Percentiles rank a stretch among this genome's conserved stretches.
Evolutionary conservation across 441 rosid genomes (phyloP).

Genomic region (Aquilaria agallochum): DNA sequence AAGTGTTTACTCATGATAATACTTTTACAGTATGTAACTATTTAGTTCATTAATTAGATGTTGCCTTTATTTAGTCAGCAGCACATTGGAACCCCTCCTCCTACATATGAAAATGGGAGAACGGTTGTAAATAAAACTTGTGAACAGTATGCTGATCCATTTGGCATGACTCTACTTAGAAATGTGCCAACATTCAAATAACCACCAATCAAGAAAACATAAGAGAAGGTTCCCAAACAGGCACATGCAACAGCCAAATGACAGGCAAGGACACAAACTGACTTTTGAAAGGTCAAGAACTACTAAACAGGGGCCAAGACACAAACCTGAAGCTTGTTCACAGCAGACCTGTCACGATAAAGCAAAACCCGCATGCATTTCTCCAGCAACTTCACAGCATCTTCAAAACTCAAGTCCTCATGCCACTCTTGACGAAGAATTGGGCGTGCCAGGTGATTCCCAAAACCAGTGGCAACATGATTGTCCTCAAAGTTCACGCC

Average conservation of each 20-base stretch:
- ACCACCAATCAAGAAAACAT: neutral
- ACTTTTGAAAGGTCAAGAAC: neutral
- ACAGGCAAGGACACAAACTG: neutral
- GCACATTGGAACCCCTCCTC: no score
- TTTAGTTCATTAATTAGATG: no score
- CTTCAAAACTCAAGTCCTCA: constrained; percentile 87
- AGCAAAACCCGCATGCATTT: constrained; percentile 98
- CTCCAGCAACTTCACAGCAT: constrained; percentile 89
- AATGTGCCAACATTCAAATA: no score
- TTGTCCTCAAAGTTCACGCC: constrained; percentile 91
- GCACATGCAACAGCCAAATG: neutral
- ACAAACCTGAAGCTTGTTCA: constrained; percentile 95
- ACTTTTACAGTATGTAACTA: no score
- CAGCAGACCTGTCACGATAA: constrained; percentile 92
- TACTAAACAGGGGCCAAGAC: neutral
- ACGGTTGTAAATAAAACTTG: no score
- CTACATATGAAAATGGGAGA: no score
- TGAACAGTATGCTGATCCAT: no score
- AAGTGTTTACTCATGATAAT: no score
- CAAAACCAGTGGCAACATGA: constrained; percentile 97
- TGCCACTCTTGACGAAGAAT: constrained; percentile 97
- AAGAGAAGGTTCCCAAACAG: neutral
- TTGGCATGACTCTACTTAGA: no score
- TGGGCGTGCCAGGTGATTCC: constrained; percentile 95
- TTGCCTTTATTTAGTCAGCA: no score